A percentile compares a stretch with the other conserved stretches of the same genome.
Evolutionary conservation across 1,284 basidiomycete species (phyloP).

Genomic region (Ganoderma lingzhi): DNA sequence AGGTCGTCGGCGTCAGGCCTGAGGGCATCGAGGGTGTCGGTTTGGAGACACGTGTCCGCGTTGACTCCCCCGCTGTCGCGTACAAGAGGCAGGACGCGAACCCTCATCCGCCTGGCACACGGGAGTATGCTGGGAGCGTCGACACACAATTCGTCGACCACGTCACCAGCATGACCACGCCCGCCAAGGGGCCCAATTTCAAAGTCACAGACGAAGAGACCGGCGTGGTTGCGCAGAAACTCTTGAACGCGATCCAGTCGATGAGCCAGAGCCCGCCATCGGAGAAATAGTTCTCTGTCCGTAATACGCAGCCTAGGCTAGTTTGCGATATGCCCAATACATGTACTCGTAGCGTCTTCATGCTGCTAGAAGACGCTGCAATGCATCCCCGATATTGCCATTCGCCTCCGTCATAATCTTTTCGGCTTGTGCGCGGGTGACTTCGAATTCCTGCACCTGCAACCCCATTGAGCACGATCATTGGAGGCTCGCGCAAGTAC

Average conservation of each 20-base stretch:
- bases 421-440: slow-evolving; percentile 65
- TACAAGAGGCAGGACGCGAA: slow-evolving; percentile 27
- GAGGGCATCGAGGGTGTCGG: slow-evolving; percentile 30
- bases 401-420: slow-evolving; percentile 56
- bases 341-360: slow-evolving; percentile 7
- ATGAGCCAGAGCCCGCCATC: neutral
- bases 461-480: neutral
- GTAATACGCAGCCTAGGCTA: neutral
- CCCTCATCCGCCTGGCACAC: slow-evolving; percentile 43
- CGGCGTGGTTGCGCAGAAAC: neutral
- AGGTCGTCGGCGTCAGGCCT: slow-evolving; percentile 40
- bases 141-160: neutral
- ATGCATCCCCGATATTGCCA: slow-evolving; percentile 43
- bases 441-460: slow-evolving; percentile 72
- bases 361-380: slow-evolving; percentile 39
- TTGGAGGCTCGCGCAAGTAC: neutral
- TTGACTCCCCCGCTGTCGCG: slow-evolving; percentile 26
- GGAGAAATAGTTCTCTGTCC: neutral
- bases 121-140: slow-evolving; percentile 42
- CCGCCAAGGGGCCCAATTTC: neutral
- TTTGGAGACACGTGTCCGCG: slow-evolving; percentile 27
- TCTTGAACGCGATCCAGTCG: neutral
- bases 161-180: neutral
- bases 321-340: neutral
- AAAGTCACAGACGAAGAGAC: neutral